Conservation (phyloP, 1,284 basidiomycete species). For the Rhodotorula glutinis region DNA sequence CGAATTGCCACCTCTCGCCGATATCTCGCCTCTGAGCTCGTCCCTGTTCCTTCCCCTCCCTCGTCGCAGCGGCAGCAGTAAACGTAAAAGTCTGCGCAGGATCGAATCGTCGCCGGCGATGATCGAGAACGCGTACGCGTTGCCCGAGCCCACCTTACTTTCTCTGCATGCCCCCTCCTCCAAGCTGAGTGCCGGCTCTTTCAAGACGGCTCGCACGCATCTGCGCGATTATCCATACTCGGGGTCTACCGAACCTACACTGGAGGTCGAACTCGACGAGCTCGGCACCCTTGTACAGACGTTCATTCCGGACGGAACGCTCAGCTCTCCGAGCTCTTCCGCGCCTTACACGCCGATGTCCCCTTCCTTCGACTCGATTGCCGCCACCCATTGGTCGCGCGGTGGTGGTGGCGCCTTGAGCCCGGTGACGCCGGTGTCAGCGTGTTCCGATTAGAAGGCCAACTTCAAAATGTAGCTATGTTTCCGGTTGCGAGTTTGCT, state of each 20-base stretch:
- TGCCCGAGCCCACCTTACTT: not conserved
- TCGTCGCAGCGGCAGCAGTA: not conserved
- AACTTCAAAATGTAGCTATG: no score
- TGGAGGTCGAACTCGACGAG: not conserved
- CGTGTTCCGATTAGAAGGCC: no score
- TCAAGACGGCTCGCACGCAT: not conserved
- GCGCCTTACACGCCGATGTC: slow-evolving; percentile 1
- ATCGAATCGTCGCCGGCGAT: not conserved
- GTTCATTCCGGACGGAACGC: not conserved
- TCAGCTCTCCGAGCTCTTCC: not conserved
- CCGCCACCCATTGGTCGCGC: no score
- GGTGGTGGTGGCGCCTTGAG: not conserved
- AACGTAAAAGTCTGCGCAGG: not conserved
- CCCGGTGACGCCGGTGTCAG: slow-evolving; percentile 13
- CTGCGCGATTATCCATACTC: no score
- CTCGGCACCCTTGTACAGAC: not conserved
- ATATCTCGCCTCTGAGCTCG: slow-evolving; percentile 21
- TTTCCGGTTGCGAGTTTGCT: not conserved
- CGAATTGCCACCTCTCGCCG: not conserved
- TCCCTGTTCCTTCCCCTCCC: not conserved
- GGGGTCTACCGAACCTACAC: not conserved
- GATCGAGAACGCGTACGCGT: no score
- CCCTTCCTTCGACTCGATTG: not conserved
- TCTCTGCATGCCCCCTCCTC: not conserved
- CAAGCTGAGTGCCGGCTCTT: not conserved